Evolutionary conservation across 1,139 yeast species (phyloP).

Genomic region (Candida mesenterica): DNA sequence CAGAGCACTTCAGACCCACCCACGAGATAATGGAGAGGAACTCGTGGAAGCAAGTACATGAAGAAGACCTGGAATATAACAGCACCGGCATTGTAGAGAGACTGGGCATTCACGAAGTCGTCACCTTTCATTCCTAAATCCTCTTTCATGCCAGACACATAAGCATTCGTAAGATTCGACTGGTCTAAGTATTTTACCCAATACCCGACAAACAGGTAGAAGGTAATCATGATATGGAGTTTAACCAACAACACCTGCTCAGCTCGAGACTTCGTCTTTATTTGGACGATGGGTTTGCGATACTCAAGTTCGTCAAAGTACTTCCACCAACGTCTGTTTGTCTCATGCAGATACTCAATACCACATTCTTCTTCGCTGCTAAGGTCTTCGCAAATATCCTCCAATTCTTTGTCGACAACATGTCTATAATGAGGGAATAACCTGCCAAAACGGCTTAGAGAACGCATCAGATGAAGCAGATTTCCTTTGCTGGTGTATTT

Average conservation of each 20-base stretch:
- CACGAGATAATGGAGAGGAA: slow-evolving; percentile 11
- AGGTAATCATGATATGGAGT: slow-evolving; percentile 57
- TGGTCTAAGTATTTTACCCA: slow-evolving; percentile 71
- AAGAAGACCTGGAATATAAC: slow-evolving; percentile 51
- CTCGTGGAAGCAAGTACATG: slow-evolving; percentile 24
- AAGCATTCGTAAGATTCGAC: slow-evolving; percentile 59
- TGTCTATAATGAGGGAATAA: slow-evolving; percentile 1
- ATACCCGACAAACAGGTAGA: slow-evolving; percentile 56
- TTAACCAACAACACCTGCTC: slow-evolving; percentile 57
- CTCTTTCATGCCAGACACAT: slow-evolving; percentile 61
- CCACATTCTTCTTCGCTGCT: slow-evolving; percentile 1
- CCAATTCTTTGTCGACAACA: no score
- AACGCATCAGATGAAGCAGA: no score
- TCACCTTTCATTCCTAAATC: slow-evolving; percentile 60
- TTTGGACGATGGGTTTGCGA: no score
- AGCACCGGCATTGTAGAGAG: slow-evolving; percentile 55
- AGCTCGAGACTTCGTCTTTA: slow-evolving; percentile 44
- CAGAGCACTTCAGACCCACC: slow-evolving; percentile 36
- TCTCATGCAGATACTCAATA: no score
- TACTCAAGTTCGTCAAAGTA: slow-evolving; percentile 51
- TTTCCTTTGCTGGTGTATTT: no score
- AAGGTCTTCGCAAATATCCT: neutral
- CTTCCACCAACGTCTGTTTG: slow-evolving; percentile 5
- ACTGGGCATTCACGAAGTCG: slow-evolving; percentile 59
- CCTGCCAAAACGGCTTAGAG: no score